Evolutionary conservation across 371 early-diverging fungal species (phyloP).

Genomic region (Coelomomyces lativittatus): DNA sequence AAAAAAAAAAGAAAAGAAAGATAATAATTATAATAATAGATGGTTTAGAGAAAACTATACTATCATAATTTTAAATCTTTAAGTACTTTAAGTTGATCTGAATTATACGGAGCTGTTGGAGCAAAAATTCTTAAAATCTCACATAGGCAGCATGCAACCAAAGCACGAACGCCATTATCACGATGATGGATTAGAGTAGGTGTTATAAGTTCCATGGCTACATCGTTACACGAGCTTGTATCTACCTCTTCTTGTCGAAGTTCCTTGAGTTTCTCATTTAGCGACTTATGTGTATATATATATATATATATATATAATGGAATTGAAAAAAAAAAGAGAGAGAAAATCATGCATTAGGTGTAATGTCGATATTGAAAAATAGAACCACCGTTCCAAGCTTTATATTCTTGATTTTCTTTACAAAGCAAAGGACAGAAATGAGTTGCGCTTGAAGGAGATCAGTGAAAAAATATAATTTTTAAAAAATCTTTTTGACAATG

Average conservation of each 20-base stretch:
- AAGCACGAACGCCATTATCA: slow-evolving; percentile 54
- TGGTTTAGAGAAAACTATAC: not conserved
- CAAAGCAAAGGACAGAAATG: too few species aligned
- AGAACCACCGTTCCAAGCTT: too few species aligned
- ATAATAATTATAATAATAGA: not conserved
- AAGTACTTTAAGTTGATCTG: slow-evolving; percentile 46
- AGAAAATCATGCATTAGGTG: too few species aligned
- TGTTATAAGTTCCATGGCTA: slow-evolving; percentile 49
- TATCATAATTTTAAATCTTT: not conserved
- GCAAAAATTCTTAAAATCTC: slow-evolving; percentile 79
- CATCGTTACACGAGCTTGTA: slow-evolving; percentile 36
- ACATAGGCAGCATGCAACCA: slow-evolving; percentile 70
- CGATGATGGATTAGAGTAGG: slow-evolving; percentile 49
- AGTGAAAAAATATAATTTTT: too few species aligned
- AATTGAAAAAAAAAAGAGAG: too few species aligned
- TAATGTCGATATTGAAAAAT: too few species aligned
- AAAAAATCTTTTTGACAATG: not conserved
- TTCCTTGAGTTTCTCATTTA: slow-evolving; percentile 23
- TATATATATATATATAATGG: not conserved
- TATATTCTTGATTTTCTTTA: too few species aligned
- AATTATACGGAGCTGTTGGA: slow-evolving; percentile 71
- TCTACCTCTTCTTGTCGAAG: slow-evolving; percentile 52
- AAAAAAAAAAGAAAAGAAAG: not conserved
- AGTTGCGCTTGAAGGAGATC: too few species aligned
- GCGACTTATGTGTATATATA: not conserved